Evolutionary conservation across 1,139 yeast genomes (phyloP).

Genomic region (Yamadazyma songkhlaensis): DNA sequence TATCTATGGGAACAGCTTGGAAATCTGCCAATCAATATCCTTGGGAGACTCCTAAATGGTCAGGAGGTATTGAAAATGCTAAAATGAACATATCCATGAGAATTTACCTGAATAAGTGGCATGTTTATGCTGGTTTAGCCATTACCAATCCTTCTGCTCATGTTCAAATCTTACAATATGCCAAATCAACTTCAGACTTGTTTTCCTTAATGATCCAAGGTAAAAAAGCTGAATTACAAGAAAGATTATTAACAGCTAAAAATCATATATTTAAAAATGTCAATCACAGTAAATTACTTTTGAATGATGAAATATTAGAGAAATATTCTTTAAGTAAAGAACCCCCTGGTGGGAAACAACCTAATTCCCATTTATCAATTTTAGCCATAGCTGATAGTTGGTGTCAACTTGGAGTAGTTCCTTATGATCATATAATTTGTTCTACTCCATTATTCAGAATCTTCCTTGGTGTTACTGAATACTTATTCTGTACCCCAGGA

Average conservation of each 20-base stretch:
- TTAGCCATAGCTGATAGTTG: conserved; percentile 93
- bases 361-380: conserved; percentile 85
- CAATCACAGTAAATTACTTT: conserved; percentile 53
- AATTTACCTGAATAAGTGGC: conserved; percentile 93
- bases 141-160: conserved; percentile 95
- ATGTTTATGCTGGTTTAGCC: conserved; percentile 96
- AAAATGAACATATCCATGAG: conserved; percentile 89
- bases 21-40: conserved; percentile 79
- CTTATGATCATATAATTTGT: conserved; percentile 95
- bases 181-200: conserved; percentile 77
- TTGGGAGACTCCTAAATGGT: conserved; percentile 85
- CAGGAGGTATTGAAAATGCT: conserved; percentile 94
- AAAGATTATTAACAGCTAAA: conserved; percentile 64
- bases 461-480: conserved; percentile 91
- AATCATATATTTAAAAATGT: conserved; percentile 73
- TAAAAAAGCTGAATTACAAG: conserved; percentile 51
- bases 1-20: conserved; percentile 98
- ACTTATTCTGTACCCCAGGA: conserved; percentile 80
- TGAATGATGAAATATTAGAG: conserved; percentile 79
- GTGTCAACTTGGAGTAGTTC: conserved; percentile 79
- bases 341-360: conserved; percentile 70
- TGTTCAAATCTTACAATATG: conserved; percentile 84
- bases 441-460: conserved; percentile 91
- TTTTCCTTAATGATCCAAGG: conserved; percentile 81
- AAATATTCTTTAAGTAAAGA: conserved; percentile 73